Base-by-base conservation (phyloP, 2,329 filamentous ascomycete genomes). In the Phymatotrichopsis omnivora region DNA sequence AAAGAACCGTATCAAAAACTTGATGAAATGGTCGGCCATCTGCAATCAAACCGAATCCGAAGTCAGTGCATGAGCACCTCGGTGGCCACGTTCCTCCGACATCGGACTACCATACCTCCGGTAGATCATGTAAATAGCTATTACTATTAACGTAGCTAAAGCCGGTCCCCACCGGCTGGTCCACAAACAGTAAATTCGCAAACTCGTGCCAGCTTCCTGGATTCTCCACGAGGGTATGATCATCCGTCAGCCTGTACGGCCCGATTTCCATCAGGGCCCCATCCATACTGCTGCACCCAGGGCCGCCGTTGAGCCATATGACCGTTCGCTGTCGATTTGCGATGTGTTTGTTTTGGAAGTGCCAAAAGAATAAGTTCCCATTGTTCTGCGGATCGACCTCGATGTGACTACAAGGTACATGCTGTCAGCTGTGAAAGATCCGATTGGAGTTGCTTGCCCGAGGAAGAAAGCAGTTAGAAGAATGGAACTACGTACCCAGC, bases 171-270 rank as follows among this genome's bases (percentile, higher is more conserved):
- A 96, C 87, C 0, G 91, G 91, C 61, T 96, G 93, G 61, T 98
- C 91, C 49, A 98, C 85, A 61, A 98, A 98, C 48, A 98, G 75
- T 40, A 98, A 65, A 60, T 98, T 98, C 54, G 91, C 85, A 60
- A 96, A 98, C 67, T 98, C 89, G 64, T 94, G 82, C 93, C 93
- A 98, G 1, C 86, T 87, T n/a, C 91, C 91, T 44, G 93, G 81
- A 63, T 95, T 95, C 62, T 85, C 78, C 47, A 70, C 70, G 46
- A 98, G 68, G 3, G 59, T 80, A 71, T 65, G 73, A 65, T 82
- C 75, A 55, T 89, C 75, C 60, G 82, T 80, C 46, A 98, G 68
- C 54, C 91, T 73, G 64, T 95, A 98, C 2, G 91, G 91, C 0
- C 91, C 91, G 53, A 98, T 76, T 65, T 98, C 91, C 78, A 96